Base-by-base conservation (phyloP, 768 basidiomycete species). In the Suillus brevipes region DNA sequence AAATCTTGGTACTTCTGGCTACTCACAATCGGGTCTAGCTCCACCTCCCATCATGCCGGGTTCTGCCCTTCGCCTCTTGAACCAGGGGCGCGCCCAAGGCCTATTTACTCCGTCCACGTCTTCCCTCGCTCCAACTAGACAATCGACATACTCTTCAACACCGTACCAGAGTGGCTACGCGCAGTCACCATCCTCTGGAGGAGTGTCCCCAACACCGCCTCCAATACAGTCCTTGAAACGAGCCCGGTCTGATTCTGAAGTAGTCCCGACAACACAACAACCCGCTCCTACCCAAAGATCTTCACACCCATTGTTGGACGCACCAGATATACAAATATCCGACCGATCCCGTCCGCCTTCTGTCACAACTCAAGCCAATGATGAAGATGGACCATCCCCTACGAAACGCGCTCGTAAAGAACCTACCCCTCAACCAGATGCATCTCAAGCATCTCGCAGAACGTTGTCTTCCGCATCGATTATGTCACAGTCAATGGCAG, bases 11-110 rank as follows among this genome's bases (percentile, higher is more conserved):
- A 64, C 66, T 38, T 61, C 81, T 57, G 80, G 79, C 64, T 87
- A 86, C 70, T 66, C 83, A 82, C 66, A 88, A 82, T 67, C 82
- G 73, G 75, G 78, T 42, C 83, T 94, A 64, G 89, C 89, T 2
- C 89, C 92, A n/a, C 84, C 91, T 37, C 90, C 92, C 49, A 94
- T 94, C 73, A 88, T 92, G 87, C 92, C 92, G 40, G 92, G 92
- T 57, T 93, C 92, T 52, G 92, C 92, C 34, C 86, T 94, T 59
- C 89, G 91, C 62, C 83, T 94, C 52, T 82, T 94, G 53, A 90
- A 92, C 72, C 92, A 94, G 82, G 91, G 91, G 65, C 87, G 91
- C 65, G 91, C 91, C 0, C 92, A 93, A 79, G 91, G 91, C 65
- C 83, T 94, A 36, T 93, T 93, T 74, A 93, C 92, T 31, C 92